Evolutionary conservation across 2,329 filamentous ascomycete species (phyloP).

Genomic region (Neoarthrinium moseri): DNA sequence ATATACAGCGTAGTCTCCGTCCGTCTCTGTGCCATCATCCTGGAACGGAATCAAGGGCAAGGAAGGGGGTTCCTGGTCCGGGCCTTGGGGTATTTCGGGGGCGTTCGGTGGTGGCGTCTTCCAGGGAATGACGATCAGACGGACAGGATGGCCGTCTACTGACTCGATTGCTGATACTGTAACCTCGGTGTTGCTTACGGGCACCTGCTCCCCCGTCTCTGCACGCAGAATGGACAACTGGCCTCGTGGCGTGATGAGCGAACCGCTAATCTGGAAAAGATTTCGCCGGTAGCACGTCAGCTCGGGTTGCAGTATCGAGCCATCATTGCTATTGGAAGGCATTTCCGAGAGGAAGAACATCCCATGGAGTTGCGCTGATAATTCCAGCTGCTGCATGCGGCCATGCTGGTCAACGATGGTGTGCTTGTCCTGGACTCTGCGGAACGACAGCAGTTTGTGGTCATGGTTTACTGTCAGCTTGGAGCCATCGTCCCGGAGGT

Average conservation of each 20-base stretch:
- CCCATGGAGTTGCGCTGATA: constrained; percentile 75
- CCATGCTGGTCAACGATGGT: constrained; percentile 60
- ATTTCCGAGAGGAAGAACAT: constrained; percentile 89
- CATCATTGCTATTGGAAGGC: constrained; percentile 61
- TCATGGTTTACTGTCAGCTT: constrained; percentile 59
- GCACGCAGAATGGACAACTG: constrained; percentile 73
- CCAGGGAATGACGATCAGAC: constrained; percentile 96
- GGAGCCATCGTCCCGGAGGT: constrained; percentile 56
- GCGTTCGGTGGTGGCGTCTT: constrained; percentile 87
- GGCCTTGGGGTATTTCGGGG: constrained; percentile 60
- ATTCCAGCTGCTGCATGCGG: constrained; percentile 59
- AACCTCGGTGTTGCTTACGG: constrained; percentile 80
- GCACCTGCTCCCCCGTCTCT: constrained; percentile 80
- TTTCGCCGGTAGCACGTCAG: constrained; percentile 95
- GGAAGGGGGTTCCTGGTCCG: constrained; percentile 82
- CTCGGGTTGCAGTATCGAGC: constrained; percentile 67
- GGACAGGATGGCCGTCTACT: constrained; percentile 86
- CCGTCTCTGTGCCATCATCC: constrained; percentile 56
- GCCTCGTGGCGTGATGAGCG: constrained; percentile 75
- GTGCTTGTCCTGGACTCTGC: constrained; percentile 56
- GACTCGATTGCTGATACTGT: constrained; percentile 92
- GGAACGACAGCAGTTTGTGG: constrained; percentile 60
- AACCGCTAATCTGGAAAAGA: constrained; percentile 92
- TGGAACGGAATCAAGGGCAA: constrained; percentile 71
- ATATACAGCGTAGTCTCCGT: constrained; percentile 84